Evolutionary conservation across 441 rosid genomes (phyloP).

Genomic region (Daphne laureola): DNA sequence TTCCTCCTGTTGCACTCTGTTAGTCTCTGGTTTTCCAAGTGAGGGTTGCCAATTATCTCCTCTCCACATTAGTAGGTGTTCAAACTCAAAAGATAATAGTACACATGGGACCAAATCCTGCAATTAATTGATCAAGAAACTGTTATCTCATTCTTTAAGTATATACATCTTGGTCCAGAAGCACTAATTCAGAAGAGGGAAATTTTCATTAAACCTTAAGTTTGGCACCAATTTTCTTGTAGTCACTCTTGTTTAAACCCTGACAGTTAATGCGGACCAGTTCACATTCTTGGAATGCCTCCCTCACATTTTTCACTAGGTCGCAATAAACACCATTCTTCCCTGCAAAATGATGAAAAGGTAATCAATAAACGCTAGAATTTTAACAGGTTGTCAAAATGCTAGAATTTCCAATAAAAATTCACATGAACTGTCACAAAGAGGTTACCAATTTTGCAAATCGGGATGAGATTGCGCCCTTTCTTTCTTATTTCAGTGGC

Average conservation of each 20-base stretch:
- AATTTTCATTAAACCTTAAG: constrained; percentile 44
- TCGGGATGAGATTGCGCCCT: constrained; percentile 65
- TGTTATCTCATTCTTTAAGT: neutral
- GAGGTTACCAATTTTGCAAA: constrained; percentile 66
- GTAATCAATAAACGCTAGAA: neutral
- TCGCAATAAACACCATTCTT: constrained; percentile 77
- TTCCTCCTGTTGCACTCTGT: constrained; percentile 8
- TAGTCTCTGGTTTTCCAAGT: constrained; percentile 21
- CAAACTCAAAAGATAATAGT: constrained; percentile 67
- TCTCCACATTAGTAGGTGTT: constrained; percentile 82
- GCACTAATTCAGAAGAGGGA: too few relatives aligned
- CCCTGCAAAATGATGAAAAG: constrained; percentile 33
- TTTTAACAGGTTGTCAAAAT: constrained; percentile 5
- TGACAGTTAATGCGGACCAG: constrained; percentile 76
- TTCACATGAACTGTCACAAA: constrained; percentile 5
- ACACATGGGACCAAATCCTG: constrained; percentile 91
- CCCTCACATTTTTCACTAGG: constrained; percentile 59
- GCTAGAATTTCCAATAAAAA: neutral
- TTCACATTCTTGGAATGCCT: constrained; percentile 93
- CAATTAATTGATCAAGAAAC: constrained; percentile 14
- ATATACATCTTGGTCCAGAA: neutral
- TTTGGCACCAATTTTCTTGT: constrained; percentile 77
- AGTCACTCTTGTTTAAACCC: constrained; percentile 75
- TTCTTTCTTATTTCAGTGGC: constrained; percentile 69
- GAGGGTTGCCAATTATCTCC: constrained; percentile 72